These are phyloP conservation scores for Citrus hindsii DNA, from an alignment of 345 rosid species.

Conservation along the genomic window DNA sequence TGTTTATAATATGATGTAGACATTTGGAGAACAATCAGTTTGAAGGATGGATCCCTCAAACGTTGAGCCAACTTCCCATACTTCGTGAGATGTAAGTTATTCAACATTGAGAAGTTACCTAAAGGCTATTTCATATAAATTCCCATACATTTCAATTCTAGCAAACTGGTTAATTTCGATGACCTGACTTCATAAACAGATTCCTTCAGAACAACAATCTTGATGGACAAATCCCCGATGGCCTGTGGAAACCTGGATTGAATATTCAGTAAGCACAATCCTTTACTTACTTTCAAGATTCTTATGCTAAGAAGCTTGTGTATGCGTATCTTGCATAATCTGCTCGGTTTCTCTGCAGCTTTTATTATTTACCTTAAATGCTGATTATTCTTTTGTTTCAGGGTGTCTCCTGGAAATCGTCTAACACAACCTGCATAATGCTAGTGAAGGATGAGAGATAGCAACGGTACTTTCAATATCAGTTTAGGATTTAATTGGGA, in stretches of 20 bases:
- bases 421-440: constrained; percentile 19
- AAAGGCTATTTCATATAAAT: neutral
- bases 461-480: neutral
- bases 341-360: neutral
- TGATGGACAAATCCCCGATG: constrained; percentile 50
- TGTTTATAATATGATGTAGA: constrained; percentile 31
- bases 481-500: constrained; percentile 2
- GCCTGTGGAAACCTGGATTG: constrained; percentile 39
- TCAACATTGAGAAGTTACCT: neutral
- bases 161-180: constrained; percentile 2
- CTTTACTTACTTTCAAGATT: neutral
- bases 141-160: neutral
- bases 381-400: constrained; percentile 20
- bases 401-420: constrained; percentile 56
- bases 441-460: constrained; percentile 2
- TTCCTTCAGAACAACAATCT: constrained; percentile 63
- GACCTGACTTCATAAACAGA: constrained; percentile 40
- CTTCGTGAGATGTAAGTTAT: constrained; percentile 58
- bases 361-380: neutral
- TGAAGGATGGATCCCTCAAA: constrained; percentile 61
- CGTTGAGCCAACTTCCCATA: constrained; percentile 45
- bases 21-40: constrained; percentile 77
- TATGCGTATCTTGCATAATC: neutral
- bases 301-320: neutral
- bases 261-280: constrained; percentile 49